These are phyloP conservation scores for Pichia sp. DNA, from an alignment of 1,139 yeast species.

Conservation along the genomic window DNA sequence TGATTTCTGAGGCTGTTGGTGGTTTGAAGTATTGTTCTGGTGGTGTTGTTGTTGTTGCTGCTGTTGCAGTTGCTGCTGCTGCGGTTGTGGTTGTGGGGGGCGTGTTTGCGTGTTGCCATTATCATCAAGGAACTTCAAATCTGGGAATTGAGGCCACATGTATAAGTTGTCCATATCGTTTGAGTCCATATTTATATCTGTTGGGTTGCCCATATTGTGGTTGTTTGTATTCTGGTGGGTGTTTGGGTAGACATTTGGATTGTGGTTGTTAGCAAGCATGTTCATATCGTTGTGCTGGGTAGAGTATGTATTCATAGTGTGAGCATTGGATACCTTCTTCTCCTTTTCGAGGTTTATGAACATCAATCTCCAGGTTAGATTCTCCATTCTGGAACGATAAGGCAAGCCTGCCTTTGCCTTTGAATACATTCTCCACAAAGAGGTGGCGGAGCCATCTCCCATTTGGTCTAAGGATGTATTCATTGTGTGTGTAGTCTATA, in stretches of 20 bases:
- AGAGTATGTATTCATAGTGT: no score
- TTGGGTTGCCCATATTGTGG: no score
- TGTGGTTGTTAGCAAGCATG: background rate
- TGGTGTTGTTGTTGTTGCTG: no score
- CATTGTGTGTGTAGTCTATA: background rate
- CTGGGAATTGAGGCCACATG: conserved; percentile 35
- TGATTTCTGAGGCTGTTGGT: background rate
- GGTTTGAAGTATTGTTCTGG: no score
- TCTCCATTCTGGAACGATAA: conserved; percentile 72
- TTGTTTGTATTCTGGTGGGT: background rate
- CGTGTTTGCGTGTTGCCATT: background rate
- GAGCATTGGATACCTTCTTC: background rate
- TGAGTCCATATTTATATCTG: background rate
- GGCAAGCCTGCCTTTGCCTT: conserved; percentile 79
- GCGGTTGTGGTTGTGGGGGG: no score
- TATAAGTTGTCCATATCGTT: conserved; percentile 17
- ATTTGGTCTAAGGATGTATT: conserved; percentile 12
- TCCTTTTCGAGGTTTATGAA: conserved; percentile 44
- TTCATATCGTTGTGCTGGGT: background rate
- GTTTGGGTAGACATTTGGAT: background rate
- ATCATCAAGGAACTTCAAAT: conserved; percentile 21
- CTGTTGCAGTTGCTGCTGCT: no score
- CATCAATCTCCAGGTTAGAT: conserved; percentile 87
- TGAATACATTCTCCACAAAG: conserved; percentile 79
- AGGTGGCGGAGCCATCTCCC: conserved; percentile 46